phyloP scores from a whole-genome alignment of 139 green algal genomes.

The Nannochloris sp. region DNA sequence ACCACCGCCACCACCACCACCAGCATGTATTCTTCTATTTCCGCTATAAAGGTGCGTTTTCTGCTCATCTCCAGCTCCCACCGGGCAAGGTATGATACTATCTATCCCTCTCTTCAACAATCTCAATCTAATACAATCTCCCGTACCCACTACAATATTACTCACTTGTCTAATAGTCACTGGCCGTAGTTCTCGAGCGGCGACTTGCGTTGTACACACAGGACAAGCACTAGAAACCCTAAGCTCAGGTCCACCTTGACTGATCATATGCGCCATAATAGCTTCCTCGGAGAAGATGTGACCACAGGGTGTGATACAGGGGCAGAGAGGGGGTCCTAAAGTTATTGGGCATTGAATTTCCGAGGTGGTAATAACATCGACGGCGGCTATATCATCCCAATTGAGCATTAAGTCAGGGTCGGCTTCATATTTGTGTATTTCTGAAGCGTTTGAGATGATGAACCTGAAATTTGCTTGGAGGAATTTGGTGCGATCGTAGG shows the following conservation, averaged over 20 bases:
- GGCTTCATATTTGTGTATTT: constrained; percentile 34
- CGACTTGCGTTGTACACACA: constrained; percentile 19
- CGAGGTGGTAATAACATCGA: not conserved
- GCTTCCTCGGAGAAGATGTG: constrained; percentile 75
- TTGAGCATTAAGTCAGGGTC: constrained; percentile 75
- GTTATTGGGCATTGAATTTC: constrained; percentile 75
- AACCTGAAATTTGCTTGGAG: constrained; percentile 7
- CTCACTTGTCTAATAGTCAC: not conserved
- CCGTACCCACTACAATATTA: too few species aligned
- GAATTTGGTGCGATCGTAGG: not conserved
- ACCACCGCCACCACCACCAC: too few species aligned
- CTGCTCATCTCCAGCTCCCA: not conserved
- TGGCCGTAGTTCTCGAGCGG: not conserved
- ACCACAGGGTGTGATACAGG: constrained; percentile 83
- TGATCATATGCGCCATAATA: constrained; percentile 77
- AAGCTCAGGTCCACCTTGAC: constrained; percentile 52
- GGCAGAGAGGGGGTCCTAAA: constrained; percentile 58
- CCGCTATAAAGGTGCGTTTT: not conserved
- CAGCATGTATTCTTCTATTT: too few species aligned
- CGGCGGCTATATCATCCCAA: constrained; percentile 41
- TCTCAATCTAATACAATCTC: not conserved
- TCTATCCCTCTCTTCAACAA: not conserved
- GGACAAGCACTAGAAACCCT: constrained; percentile 33
- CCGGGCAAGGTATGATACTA: not conserved
- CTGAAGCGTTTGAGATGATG: too few species aligned